Evolutionary conservation across 345 rosid species (phyloP).

Genomic region (Gossypium arboreum): DNA sequence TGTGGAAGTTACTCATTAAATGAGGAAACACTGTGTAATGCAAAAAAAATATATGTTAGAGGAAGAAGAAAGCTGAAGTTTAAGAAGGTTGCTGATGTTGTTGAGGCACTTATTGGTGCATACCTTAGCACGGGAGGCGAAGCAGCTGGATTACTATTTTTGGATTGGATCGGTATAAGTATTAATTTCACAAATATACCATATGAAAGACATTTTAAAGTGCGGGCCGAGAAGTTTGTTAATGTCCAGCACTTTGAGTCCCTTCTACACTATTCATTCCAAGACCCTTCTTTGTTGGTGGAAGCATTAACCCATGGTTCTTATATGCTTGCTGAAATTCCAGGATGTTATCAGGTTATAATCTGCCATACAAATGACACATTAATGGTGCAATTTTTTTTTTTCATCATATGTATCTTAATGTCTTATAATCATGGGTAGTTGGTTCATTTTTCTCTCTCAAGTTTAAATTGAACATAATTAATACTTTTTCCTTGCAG

Average conservation of each 20-base stretch:
- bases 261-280: slow-evolving; percentile 51
- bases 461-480: not conserved
- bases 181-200: slow-evolving; percentile 41
- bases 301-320: slow-evolving; percentile 97
- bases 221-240: slow-evolving; percentile 39
- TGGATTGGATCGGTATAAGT: slow-evolving; percentile 69
- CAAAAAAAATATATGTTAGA: slow-evolving; percentile 39
- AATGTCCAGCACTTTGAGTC: slow-evolving; percentile 46
- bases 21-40: slow-evolving; percentile 30
- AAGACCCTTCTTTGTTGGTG: slow-evolving; percentile 59
- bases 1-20: slow-evolving; percentile 31
- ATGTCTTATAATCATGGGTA: not conserved
- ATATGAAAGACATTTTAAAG: slow-evolving; percentile 25
- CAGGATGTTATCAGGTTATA: slow-evolving; percentile 79
- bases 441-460: not conserved
- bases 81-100: slow-evolving; percentile 78
- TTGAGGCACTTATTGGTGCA: slow-evolving; percentile 84
- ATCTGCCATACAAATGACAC: not conserved
- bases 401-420: not conserved
- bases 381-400: not conserved
- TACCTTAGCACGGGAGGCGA: slow-evolving; percentile 76
- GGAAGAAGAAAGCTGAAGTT: slow-evolving; percentile 43
- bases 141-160: slow-evolving; percentile 45
- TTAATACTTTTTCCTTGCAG: slow-evolving; percentile 33
- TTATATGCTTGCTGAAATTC: slow-evolving; percentile 81